phyloP scores from a whole-genome alignment of 2,329 filamentous ascomycete species.

The Arthrobotrys sphaeroides region DNA sequence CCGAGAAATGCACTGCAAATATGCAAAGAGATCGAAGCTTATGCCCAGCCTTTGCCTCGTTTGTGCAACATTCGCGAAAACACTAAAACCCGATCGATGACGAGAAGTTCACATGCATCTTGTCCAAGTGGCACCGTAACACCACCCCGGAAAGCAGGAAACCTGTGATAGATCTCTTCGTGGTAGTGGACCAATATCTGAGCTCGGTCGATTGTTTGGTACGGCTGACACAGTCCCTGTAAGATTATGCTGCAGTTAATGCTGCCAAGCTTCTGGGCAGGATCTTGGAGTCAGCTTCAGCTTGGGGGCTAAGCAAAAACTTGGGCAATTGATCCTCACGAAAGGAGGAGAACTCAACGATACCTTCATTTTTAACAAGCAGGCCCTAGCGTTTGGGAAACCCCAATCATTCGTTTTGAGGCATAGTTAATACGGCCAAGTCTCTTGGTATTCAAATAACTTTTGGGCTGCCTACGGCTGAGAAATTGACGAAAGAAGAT shows the following conservation, averaged over 20 bases:
- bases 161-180: neutral
- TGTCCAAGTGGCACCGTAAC: neutral
- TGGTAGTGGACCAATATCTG: no score
- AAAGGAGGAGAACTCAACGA: neutral
- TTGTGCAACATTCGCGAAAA: constrained; percentile 19
- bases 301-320: constrained; percentile 35
- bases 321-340: neutral
- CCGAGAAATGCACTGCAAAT: constrained; percentile 9
- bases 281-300: constrained; percentile 43
- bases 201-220: constrained; percentile 2
- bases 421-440: constrained; percentile 43
- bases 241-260: constrained; percentile 43
- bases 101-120: constrained; percentile 20
- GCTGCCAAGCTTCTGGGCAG: constrained; percentile 51
- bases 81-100: neutral
- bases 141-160: neutral
- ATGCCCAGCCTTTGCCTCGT: neutral
- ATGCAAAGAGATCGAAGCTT: neutral
- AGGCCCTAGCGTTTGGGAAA: constrained; percentile 38
- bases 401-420: constrained; percentile 33
- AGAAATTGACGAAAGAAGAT: constrained; percentile 47
- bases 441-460: constrained; percentile 41
- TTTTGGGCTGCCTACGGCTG: constrained; percentile 51
- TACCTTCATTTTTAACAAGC: constrained; percentile 12
- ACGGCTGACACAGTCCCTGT: constrained; percentile 49